Percentiles rank a stretch among this genome's conserved stretches.
Evolutionary conservation across 208 protist species (phyloP).

Genomic region (Angomonas ambiguus): DNA sequence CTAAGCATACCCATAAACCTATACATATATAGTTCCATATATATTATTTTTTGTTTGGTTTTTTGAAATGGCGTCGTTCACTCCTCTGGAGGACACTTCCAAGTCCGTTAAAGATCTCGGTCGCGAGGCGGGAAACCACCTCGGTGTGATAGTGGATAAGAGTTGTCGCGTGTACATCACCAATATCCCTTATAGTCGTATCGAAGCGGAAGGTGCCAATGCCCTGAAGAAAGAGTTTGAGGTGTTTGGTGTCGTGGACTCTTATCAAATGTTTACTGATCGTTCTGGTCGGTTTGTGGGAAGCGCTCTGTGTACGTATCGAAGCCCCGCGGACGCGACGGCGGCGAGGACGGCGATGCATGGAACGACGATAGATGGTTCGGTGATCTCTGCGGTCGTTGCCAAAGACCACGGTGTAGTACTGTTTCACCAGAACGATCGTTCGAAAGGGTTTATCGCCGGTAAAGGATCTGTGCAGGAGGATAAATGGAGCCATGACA

Average conservation of each 20-base stretch:
- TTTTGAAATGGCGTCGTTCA: conserved; percentile 59
- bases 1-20: background rate
- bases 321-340: conserved; percentile 84
- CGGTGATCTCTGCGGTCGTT: conserved; percentile 55
- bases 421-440: conserved; percentile 35
- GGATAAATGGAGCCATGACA: conserved; percentile 71
- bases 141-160: conserved; percentile 83
- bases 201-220: conserved; percentile 70
- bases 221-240: conserved; percentile 80
- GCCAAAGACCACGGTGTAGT: conserved; percentile 83
- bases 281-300: conserved; percentile 79
- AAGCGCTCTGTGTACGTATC: conserved; percentile 81
- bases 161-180: conserved; percentile 82
- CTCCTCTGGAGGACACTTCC: conserved; percentile 41
- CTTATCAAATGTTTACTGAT: conserved; percentile 86
- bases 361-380: conserved; percentile 52
- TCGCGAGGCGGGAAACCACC: conserved; percentile 18
- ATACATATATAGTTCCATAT: conserved; percentile 4
- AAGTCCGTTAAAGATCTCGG: conserved; percentile 9
- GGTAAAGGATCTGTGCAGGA: background rate
- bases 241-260: conserved; percentile 78
- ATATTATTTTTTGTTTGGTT: conserved; percentile 7
- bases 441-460: background rate
- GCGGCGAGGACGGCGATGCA: conserved; percentile 71
- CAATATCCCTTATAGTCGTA: conserved; percentile 80